Evolutionary conservation across 2,329 filamentous ascomycete genomes (phyloP).

Genomic region (Coniochaeta sp.): DNA sequence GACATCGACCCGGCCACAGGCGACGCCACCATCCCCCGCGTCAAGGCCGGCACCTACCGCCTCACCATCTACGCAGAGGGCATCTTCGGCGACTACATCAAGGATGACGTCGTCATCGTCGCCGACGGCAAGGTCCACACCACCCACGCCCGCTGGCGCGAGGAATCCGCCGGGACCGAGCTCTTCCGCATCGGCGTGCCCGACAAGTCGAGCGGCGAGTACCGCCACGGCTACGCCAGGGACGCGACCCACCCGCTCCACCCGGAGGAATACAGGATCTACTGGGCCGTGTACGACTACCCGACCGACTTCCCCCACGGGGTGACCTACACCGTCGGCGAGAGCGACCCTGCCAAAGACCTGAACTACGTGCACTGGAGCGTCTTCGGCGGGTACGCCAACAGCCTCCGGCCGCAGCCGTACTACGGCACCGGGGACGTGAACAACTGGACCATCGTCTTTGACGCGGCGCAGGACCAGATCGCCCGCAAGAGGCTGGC

Average conservation of each 20-base stretch:
- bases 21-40: slow-evolving; percentile 40
- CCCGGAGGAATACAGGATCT: slow-evolving; percentile 52
- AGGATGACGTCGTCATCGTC: slow-evolving; percentile 39
- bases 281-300: slow-evolving; percentile 55
- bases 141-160: slow-evolving; percentile 36
- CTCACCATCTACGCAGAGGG: slow-evolving; percentile 56
- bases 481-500: slow-evolving; percentile 35
- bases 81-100: slow-evolving; percentile 51
- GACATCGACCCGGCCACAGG: slow-evolving; percentile 37
- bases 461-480: slow-evolving; percentile 34
- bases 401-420: slow-evolving; percentile 33
- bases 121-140: slow-evolving; percentile 29
- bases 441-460: slow-evolving; percentile 54
- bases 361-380: slow-evolving; percentile 62
- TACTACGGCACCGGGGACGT: slow-evolving; percentile 36
- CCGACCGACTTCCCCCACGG: slow-evolving; percentile 50
- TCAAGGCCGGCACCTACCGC: slow-evolving; percentile 52
- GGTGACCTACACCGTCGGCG: slow-evolving; percentile 48
- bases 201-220: slow-evolving; percentile 54
- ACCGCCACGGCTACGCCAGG: slow-evolving; percentile 44
- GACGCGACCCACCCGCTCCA: slow-evolving; percentile 40
- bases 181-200: slow-evolving; percentile 57
- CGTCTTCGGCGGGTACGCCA: slow-evolving; percentile 49
- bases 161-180: slow-evolving; percentile 49
- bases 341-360: slow-evolving; percentile 37